Percentiles rank a stretch among this genome's conserved stretches.
Conservation (phyloP, 83 land plant species). For the Isoetes engelmannii region DNA sequence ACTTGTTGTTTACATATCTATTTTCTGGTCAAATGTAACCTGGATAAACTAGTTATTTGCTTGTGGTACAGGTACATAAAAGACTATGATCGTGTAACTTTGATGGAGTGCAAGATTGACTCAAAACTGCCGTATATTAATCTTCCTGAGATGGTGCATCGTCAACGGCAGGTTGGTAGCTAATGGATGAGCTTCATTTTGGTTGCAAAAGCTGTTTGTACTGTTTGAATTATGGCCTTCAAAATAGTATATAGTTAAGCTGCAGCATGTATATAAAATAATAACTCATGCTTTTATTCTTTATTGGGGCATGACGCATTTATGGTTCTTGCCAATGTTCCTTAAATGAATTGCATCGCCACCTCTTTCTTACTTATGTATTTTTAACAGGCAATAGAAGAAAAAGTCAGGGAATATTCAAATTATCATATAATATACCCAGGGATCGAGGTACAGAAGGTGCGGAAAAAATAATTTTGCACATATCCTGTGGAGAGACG, state of each 20-base stretch:
- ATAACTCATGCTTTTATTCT: no score
- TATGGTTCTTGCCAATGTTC: no score
- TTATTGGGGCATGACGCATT: no score
- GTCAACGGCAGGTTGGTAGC: conserved; percentile 68
- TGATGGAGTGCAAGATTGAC: conserved; percentile 96
- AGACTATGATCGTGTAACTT: conserved; percentile 95
- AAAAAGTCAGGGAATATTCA: conserved; percentile 85
- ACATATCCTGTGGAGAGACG: not conserved
- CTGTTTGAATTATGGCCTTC: not conserved
- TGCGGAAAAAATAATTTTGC: conserved; percentile 2
- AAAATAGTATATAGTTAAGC: not conserved
- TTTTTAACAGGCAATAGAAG: conserved; percentile 78
- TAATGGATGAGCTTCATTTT: not conserved
- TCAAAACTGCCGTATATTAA: conserved; percentile 88
- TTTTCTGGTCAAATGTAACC: not conserved
- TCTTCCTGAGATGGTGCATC: conserved; percentile 84
- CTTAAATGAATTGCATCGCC: no score
- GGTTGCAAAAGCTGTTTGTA: not conserved
- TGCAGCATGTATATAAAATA: not conserved
- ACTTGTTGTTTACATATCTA: not conserved
- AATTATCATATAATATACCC: conserved; percentile 76
- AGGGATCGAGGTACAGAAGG: conserved; percentile 90
- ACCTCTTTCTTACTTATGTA: no score
- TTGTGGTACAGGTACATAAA: conserved; percentile 68
- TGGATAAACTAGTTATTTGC: not conserved